A percentile compares a stretch with the other conserved stretches of the same genome.
Evolutionary conservation across 2,329 filamentous ascomycete species (phyloP).

Genomic region (Aspergillus arachidicola): DNA sequence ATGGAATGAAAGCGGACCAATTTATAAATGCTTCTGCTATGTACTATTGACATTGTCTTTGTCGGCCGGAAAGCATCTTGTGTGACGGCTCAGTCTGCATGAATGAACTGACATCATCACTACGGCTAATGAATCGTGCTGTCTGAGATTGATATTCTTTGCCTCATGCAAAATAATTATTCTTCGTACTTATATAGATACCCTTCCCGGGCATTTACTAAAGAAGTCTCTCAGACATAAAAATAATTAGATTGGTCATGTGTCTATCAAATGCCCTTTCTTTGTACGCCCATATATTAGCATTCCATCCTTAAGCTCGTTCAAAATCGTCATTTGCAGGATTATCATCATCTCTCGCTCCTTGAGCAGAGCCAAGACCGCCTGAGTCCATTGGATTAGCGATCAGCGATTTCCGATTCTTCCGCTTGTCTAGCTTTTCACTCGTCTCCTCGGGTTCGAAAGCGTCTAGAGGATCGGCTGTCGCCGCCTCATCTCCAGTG

Average conservation of each 20-base stretch:
- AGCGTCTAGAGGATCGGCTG: slow-evolving; percentile 32
- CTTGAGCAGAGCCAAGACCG: slow-evolving; percentile 45
- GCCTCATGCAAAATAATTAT: no score
- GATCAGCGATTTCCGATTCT: slow-evolving; percentile 60
- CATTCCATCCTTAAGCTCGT: slow-evolving; percentile 37
- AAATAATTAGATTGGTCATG: slow-evolving; percentile 13
- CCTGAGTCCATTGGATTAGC: slow-evolving; percentile 56
- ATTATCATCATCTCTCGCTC: slow-evolving; percentile 36
- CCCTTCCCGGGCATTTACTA: not conserved
- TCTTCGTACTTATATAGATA: not conserved
- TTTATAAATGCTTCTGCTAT: no score
- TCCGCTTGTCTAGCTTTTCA: slow-evolving; percentile 58
- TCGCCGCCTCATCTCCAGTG: slow-evolving; percentile 31
- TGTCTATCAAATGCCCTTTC: slow-evolving; percentile 26
- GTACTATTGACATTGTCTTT: no score
- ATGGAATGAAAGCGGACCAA: not conserved
- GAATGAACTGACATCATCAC: not conserved
- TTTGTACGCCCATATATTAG: slow-evolving; percentile 19
- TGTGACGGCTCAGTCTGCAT: no score
- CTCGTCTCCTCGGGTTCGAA: slow-evolving; percentile 47
- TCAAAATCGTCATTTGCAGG: slow-evolving; percentile 51
- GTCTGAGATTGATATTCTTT: not conserved
- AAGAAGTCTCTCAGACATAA: slow-evolving; percentile 5
- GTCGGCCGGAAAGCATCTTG: no score
- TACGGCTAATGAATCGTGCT: not conserved